Base-by-base conservation (phyloP, 2,329 filamentous ascomycete genomes). In the Colletotrichum somersetense region DNA sequence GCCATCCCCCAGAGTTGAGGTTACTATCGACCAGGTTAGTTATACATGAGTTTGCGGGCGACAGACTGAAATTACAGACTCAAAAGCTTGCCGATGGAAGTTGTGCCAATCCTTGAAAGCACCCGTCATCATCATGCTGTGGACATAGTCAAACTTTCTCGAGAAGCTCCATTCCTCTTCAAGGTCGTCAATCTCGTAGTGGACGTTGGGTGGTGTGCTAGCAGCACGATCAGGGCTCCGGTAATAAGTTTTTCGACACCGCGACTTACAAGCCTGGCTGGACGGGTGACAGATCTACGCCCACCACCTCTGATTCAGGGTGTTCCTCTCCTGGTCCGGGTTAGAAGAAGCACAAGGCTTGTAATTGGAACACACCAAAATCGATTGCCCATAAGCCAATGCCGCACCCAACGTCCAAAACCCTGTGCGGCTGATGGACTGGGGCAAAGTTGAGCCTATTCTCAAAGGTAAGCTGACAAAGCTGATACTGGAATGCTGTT, bases 171-270 rank as follows among this genome's bases (percentile, higher is more conserved):
- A 84, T 40, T 79, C 76, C 38, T 87, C 84, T 76, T 90, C 89
- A 46, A 89, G 87, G 76, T 93, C 90, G 77, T 93, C 91, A 66
- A 83, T 77, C 59, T 83, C 81, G 75, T 87, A 87, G n/a, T 77
- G 77, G 53, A 85, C 79, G 70, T 87, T 87, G 0, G 83, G 81
- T 0, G 85, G 85, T 59, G 76, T 66, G n/a, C 59, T 64, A 35
- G 14, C 3, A 12, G 20, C 5, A 14, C 20, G 48, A 57, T 77
- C 57, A 76, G 66, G n/a, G 48, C n/a, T 7, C 38, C 23, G 40
- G 18, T 33, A n/a, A 38, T n/a, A 18, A 18, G 20, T 26, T 30
- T 50, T 8, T 14, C 26, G 30, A 33, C n/a, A 26, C 52, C 35
- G 50, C 42, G 23, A 18, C 69, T 70, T 55, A 74, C 72, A 73